Conservation (phyloP, 2,329 filamentous ascomycete species). For the Aspergillus jensenii region DNA sequence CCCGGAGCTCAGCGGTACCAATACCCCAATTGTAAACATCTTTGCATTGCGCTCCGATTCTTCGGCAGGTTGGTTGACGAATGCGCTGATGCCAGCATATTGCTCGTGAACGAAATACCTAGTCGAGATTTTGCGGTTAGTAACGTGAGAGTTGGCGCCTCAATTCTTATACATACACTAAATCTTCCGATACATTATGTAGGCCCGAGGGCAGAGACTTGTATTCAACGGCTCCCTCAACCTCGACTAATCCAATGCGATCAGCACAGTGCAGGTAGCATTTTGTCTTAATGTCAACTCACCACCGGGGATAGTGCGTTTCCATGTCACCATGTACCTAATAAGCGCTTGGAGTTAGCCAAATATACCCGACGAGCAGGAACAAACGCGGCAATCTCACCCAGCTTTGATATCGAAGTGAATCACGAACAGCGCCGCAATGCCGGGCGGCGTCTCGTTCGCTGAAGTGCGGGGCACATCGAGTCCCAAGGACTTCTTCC, state of each 20-base stretch:
- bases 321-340: conserved; percentile 84
- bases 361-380: conserved; percentile 4
- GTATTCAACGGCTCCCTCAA: conserved; percentile 90
- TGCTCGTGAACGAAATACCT: conserved; percentile 89
- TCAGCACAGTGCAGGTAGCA: background rate
- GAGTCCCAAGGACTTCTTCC: conserved; percentile 32
- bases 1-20: conserved; percentile 83
- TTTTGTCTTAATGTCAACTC: conserved; percentile 32
- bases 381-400: conserved; percentile 48
- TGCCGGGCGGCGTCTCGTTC: conserved; percentile 45
- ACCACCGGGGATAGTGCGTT: conserved; percentile 68
- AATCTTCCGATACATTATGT: conserved; percentile 82
- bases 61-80: conserved; percentile 77
- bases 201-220: conserved; percentile 92
- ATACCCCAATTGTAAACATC: conserved; percentile 86
- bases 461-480: conserved; percentile 33
- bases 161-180: conserved; percentile 52
- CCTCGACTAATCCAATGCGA: conserved; percentile 45
- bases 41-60: conserved; percentile 80
- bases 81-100: conserved; percentile 87
- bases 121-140: conserved; percentile 15
- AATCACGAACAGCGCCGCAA: conserved; percentile 83
- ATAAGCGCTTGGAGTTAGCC: background rate
- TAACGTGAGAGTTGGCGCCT: background rate
- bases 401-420: conserved; percentile 90